Conservation (phyloP, 306 rosid genomes). For the Fagus sylvatica region DNA sequence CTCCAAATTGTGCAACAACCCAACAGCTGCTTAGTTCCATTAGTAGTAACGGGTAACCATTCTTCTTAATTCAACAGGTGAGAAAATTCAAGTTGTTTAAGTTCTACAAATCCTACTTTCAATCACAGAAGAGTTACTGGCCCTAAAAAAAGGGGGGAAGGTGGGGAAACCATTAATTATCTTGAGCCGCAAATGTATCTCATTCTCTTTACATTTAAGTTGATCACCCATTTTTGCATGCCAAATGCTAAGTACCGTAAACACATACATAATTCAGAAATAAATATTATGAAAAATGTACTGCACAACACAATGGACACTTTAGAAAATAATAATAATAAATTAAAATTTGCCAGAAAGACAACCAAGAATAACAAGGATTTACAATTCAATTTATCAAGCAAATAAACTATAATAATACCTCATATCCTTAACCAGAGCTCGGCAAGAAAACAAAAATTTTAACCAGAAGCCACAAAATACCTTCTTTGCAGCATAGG, state of each 20-base stretch:
- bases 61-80: neutral
- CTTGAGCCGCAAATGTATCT: neutral
- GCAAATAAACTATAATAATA: neutral
- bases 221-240: neutral
- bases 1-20: neutral
- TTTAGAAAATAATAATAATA: neutral
- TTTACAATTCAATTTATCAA: slow-evolving; percentile 7
- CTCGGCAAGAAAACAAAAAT: slow-evolving; percentile 12
- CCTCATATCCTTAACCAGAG: slow-evolving; percentile 15
- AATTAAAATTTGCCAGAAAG: neutral
- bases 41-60: neutral
- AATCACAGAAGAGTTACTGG: neutral
- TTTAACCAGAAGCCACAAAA: slow-evolving; percentile 21
- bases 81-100: neutral
- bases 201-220: neutral
- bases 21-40: neutral
- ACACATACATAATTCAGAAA: neutral
- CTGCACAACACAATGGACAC: neutral
- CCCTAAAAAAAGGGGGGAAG: neutral
- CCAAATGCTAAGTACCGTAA: neutral
- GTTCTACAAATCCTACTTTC: neutral
- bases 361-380: slow-evolving; percentile 11
- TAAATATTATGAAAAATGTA: slow-evolving; percentile 1
- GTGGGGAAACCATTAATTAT: neutral
- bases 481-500: slow-evolving; percentile 89